Base-by-base conservation (phyloP, 192 early-diverging fungal species). In the Mortierella antarctica region DNA sequence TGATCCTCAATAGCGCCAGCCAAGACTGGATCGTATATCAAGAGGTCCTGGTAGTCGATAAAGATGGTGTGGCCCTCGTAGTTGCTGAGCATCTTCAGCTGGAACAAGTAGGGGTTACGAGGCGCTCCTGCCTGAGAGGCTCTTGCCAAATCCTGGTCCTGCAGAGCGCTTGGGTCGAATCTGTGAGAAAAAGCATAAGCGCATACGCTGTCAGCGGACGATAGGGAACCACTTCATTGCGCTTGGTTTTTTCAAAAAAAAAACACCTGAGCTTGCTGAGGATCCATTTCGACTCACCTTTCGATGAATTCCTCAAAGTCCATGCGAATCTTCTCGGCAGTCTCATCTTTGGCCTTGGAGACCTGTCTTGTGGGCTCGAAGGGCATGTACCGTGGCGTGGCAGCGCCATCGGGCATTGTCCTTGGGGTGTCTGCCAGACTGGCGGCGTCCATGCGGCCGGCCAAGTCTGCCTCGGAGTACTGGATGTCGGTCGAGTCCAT, bases 1-100 rank as follows among this genome's bases (percentile, higher is more conserved):
- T 94, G 89, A 49, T 87, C 85, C 14, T 83, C 71, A 58, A 95
- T 84, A 39, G 90, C 88, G 44, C 83, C 76, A 8, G 92, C 92
- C 23, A 92, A 85, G 11, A 86, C 82, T 61, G 91, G 87, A 67
- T 93, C 86, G 60, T 81, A 85, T 13, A 62, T 70, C 73, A 87
- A 64, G 50, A 96, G 23, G 64, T 95, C 91, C 31, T 70, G 76
- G 62, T 88, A 94, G 83, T 95, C 90, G 42, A 96, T 87, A 70
- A 88, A 90, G 57, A 95, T 64, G 4, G 93, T 93, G 23, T 89
- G 86, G 39, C 84, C 82, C 31, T 91, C 89, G 55, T 87, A 84
- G 46, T 86, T 74, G n/a, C 82, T 76, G 73, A 95, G 79, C 71
- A 84, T 67, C 51, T 81, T 84, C 57, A 93, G 75, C 83, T 95